A percentile compares a stretch with the other conserved stretches of the same genome.
These are phyloP conservation scores for Comarum palustre DNA, from an alignment of 306 rosid species.

Conservation along the genomic window DNA sequence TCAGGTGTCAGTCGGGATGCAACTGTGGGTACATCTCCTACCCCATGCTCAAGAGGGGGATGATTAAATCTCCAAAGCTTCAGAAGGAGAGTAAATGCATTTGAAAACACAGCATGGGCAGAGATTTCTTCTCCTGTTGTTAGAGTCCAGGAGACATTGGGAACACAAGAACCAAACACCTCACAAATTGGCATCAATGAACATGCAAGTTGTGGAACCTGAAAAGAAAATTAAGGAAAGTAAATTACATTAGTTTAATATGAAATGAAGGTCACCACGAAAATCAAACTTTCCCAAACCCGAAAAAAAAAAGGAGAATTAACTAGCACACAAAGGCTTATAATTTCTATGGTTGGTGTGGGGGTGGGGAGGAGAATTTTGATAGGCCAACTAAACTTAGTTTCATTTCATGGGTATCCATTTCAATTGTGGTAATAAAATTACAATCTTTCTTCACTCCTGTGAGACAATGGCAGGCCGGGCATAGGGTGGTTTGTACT, in stretches of 20 bases:
- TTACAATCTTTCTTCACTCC: neutral
- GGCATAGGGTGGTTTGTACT: neutral
- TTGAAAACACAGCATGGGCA: slow-evolving; percentile 91
- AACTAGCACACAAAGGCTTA: neutral
- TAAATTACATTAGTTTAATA: slow-evolving; percentile 1
- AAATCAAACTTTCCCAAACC: neutral
- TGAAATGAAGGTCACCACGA: neutral
- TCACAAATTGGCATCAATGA: slow-evolving; percentile 98
- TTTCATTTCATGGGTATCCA: neutral
- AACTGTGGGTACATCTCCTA: slow-evolving; percentile 89
- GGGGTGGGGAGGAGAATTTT: too few species aligned
- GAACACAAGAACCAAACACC: slow-evolving; percentile 93
- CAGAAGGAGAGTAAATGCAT: slow-evolving; percentile 89
- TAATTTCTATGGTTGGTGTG: too few species aligned
- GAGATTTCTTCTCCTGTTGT: slow-evolving; percentile 79
- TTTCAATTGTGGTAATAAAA: too few species aligned
- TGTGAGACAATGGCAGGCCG: neutral
- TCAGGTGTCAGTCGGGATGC: slow-evolving; percentile 96
- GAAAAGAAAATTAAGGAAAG: slow-evolving; percentile 34
- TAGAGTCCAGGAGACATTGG: slow-evolving; percentile 65
- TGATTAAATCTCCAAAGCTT: slow-evolving; percentile 88
- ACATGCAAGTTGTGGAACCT: slow-evolving; percentile 98
- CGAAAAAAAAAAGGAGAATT: neutral
- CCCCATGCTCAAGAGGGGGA: slow-evolving; percentile 92
- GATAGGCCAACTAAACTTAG: too few species aligned